phyloP scores from a whole-genome alignment of 495 filamentous ascomycete species.

The Neurospora pannonica region DNA sequence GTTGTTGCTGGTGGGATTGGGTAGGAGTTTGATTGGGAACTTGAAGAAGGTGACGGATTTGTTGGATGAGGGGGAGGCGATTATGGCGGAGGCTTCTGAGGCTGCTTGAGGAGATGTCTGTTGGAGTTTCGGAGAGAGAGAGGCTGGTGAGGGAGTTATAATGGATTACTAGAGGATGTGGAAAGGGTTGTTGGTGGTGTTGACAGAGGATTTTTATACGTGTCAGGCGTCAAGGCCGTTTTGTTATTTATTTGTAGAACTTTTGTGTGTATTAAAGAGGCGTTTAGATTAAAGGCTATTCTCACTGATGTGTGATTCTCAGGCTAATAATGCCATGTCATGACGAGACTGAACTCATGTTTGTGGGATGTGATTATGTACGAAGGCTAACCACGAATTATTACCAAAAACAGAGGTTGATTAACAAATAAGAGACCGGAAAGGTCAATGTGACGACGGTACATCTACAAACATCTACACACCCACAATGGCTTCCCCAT shows the following conservation, averaged over 20 bases:
- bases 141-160: background rate
- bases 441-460: no score
- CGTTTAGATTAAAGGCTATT: no score
- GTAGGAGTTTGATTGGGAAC: conserved; percentile 75
- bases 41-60: conserved; percentile 71
- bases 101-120: background rate
- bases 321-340: no score
- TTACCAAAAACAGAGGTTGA: no score
- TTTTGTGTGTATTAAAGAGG: background rate
- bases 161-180: background rate
- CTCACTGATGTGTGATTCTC: no score
- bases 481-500: no score
- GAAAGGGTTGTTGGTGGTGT: background rate
- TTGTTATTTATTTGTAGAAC: background rate
- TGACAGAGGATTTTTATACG: background rate
- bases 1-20: conserved; percentile 81
- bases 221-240: background rate
- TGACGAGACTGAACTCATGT: background rate
- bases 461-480: no score
- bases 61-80: conserved; percentile 87
- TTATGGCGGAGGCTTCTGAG: conserved; percentile 55
- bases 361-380: background rate
- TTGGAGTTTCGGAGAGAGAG: background rate
- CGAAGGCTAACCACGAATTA: no score
- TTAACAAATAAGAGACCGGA: no score